Evolutionary conservation across 2,329 filamentous ascomycete species (phyloP).

Genomic region (Trichoderma sp.): DNA sequence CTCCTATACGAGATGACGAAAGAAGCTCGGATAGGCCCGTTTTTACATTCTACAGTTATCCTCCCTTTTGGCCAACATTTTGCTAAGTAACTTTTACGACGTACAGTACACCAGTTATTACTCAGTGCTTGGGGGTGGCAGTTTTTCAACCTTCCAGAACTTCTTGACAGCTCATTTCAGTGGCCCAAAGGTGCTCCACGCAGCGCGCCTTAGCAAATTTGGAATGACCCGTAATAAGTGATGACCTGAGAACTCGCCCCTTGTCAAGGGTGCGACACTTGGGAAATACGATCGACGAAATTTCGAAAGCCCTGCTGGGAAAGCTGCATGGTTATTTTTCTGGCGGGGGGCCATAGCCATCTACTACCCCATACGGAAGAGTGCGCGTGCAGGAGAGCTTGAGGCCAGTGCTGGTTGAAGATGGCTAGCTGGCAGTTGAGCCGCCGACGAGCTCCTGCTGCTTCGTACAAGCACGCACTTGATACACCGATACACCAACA

Average conservation of each 20-base stretch:
- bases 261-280: background rate
- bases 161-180: constrained; percentile 16
- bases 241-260: background rate
- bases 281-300: constrained; percentile 4
- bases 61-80: background rate
- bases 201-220: background rate
- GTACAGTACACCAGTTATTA: background rate
- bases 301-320: background rate
- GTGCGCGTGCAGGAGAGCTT: background rate
- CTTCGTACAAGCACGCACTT: background rate
- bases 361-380: background rate
- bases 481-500: background rate
- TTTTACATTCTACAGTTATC: background rate
- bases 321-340: background rate
- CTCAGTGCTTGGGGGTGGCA: background rate
- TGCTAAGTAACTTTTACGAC: background rate
- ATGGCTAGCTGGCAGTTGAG: background rate
- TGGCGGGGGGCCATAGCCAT: background rate
- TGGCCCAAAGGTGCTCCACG: constrained; percentile 11
- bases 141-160: constrained; percentile 13
- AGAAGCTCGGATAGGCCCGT: background rate
- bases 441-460: background rate
- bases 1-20: background rate
- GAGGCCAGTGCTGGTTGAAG: background rate
- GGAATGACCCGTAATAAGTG: background rate